Evolutionary conservation across 306 rosid species (phyloP).

Genomic region (Pachyrhizus erosus): DNA sequence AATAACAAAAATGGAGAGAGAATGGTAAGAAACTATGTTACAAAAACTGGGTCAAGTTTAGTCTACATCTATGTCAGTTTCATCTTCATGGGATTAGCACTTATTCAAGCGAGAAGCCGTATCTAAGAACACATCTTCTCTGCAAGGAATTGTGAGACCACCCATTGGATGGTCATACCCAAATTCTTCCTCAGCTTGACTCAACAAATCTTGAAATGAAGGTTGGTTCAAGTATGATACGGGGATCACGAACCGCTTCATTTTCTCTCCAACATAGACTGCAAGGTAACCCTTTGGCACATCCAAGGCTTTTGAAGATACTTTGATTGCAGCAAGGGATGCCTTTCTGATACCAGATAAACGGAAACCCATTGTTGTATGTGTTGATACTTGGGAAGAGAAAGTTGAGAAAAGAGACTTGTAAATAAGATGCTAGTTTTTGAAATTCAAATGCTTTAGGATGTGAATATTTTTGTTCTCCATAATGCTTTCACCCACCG

Average conservation of each 20-base stretch:
- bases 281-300: constrained; percentile 34
- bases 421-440: neutral
- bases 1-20: neutral
- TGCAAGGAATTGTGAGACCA: constrained; percentile 50
- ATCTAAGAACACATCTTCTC: constrained; percentile 23
- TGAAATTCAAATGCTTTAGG: neutral
- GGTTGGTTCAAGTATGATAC: constrained; percentile 13
- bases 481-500: neutral
- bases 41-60: neutral
- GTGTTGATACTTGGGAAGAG: neutral
- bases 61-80: too few species aligned
- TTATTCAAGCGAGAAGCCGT: constrained; percentile 31
- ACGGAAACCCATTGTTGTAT: constrained; percentile 35
- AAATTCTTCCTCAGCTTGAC: constrained; percentile 19
- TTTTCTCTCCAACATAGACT: constrained; percentile 18
- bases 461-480: constrained; percentile 36
- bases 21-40: neutral
- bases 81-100: neutral
- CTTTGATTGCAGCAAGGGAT: neutral
- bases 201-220: neutral
- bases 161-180: constrained; percentile 54
- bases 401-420: neutral
- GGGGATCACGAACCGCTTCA: neutral
- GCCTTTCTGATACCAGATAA: constrained; percentile 23
- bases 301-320: neutral